A percentile compares a stretch with the other conserved stretches of the same genome.
Evolutionary conservation across 768 basidiomycete species (phyloP).

Genomic region (Calvatia gigantea): DNA sequence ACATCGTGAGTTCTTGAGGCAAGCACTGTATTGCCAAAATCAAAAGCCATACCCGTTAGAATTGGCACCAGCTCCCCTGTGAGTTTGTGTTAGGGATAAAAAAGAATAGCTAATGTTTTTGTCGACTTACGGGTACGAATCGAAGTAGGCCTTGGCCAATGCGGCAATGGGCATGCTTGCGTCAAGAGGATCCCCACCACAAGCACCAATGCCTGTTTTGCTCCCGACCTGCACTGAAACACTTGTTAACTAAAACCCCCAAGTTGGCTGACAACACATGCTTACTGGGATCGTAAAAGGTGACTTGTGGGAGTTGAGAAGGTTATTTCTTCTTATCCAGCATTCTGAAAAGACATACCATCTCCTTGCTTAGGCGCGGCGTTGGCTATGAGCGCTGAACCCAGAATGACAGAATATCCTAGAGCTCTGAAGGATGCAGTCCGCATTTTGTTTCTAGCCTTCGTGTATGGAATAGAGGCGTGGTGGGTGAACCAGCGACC

Average conservation of each 20-base stretch:
- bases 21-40: background rate
- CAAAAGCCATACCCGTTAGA: background rate
- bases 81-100: background rate
- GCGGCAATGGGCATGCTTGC: background rate
- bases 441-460: background rate
- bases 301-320: background rate
- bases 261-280: background rate
- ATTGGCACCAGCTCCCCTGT: background rate
- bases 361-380: background rate
- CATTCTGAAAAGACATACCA: background rate
- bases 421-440: background rate
- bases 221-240: background rate
- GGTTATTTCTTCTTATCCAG: background rate
- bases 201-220: background rate
- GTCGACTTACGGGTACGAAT: conserved; percentile 2
- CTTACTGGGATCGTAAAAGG: conserved; percentile 5
- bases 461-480: no score
- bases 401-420: background rate
- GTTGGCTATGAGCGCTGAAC: background rate
- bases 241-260: background rate
- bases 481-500: background rate
- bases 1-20: background rate
- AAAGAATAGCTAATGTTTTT: background rate
- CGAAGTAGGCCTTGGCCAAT: background rate
- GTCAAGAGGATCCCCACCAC: background rate